phyloP scores from a whole-genome alignment of 495 filamentous ascomycete species.

The Copromyces sp. region DNA sequence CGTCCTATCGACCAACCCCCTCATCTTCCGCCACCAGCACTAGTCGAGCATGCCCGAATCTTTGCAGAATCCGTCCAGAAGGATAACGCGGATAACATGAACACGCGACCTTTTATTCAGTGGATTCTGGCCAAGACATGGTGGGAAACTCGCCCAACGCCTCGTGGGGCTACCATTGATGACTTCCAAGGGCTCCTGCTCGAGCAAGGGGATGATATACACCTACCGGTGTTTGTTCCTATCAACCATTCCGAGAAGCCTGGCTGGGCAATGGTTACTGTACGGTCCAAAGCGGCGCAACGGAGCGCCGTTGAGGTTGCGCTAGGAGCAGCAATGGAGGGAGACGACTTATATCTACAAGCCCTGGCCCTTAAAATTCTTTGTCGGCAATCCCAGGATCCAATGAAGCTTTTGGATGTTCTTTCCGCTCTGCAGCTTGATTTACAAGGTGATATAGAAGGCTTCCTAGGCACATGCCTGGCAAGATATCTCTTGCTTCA shows the following conservation, averaged over 20 bases:
- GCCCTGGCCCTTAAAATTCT: slow-evolving; percentile 9
- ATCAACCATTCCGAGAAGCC: slow-evolving; percentile 2
- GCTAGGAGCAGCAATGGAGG: slow-evolving; percentile 2
- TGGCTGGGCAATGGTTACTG: slow-evolving; percentile 9
- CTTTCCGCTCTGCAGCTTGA: slow-evolving; percentile 10
- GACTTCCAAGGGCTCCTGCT: slow-evolving; percentile 5
- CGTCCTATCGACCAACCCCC: not conserved
- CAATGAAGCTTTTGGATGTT: slow-evolving; percentile 4
- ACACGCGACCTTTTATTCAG: slow-evolving; percentile 12
- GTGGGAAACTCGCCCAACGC: slow-evolving; percentile 1
- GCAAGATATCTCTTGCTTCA: slow-evolving; percentile 9
- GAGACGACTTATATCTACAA: slow-evolving; percentile 11
- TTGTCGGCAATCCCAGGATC: slow-evolving; percentile 8
- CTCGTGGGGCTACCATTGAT: slow-evolving; percentile 1
- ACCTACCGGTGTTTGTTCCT: slow-evolving; percentile 15
- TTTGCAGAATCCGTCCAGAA: slow-evolving; percentile 3
- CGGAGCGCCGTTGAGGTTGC: slow-evolving; percentile 7
- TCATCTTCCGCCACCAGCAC: not conserved
- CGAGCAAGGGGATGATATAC: not conserved
- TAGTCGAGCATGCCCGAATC: not conserved
- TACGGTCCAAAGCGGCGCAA: not conserved
- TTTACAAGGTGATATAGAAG: slow-evolving; percentile 12
- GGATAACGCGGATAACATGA: slow-evolving; percentile 9
- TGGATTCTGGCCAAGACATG: slow-evolving; percentile 12
- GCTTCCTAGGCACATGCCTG: slow-evolving; percentile 11